phyloP scores from a whole-genome alignment of 2,329 filamentous ascomycete species.

The Penicillium sp. region DNA sequence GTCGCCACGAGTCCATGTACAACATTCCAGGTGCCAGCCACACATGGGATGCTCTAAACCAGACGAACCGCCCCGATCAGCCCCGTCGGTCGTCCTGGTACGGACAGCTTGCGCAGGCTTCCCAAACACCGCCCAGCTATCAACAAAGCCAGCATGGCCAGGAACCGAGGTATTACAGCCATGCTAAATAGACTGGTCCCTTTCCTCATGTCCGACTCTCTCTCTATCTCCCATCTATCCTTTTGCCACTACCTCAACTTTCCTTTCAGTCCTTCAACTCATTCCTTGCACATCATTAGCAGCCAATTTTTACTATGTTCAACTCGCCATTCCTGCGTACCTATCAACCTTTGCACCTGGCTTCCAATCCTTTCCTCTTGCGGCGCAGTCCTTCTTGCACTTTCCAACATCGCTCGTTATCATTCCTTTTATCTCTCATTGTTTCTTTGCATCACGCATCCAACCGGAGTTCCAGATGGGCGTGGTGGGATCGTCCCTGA shows the following conservation, averaged over 20 bases:
- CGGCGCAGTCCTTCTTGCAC: conserved; percentile 1
- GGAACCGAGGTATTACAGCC: conserved; percentile 25
- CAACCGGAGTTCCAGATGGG: conserved; percentile 27
- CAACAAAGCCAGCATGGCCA: conserved; percentile 30
- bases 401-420: conserved; percentile 1
- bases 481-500: conserved; percentile 17
- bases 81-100: conserved; percentile 36
- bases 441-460: conserved; percentile 26
- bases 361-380: not conserved
- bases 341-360: conserved; percentile 4
- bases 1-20: conserved; percentile 31
- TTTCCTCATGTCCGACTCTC: not conserved
- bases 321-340: not conserved
- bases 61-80: conserved; percentile 30
- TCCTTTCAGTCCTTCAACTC: not conserved
- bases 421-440: not conserved
- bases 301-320: conserved; percentile 7
- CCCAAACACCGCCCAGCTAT: conserved; percentile 25
- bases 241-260: not conserved
- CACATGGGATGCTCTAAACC: conserved; percentile 38
- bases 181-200: conserved; percentile 11
- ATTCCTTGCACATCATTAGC: conserved; percentile 3
- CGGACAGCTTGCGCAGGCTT: conserved; percentile 26
- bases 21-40: conserved; percentile 36
- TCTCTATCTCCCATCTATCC: not conserved